Percentiles rank a stretch among this genome's conserved stretches.
Conservation (phyloP, 192 early-diverging fungal species). For the Dissophora ornata region DNA sequence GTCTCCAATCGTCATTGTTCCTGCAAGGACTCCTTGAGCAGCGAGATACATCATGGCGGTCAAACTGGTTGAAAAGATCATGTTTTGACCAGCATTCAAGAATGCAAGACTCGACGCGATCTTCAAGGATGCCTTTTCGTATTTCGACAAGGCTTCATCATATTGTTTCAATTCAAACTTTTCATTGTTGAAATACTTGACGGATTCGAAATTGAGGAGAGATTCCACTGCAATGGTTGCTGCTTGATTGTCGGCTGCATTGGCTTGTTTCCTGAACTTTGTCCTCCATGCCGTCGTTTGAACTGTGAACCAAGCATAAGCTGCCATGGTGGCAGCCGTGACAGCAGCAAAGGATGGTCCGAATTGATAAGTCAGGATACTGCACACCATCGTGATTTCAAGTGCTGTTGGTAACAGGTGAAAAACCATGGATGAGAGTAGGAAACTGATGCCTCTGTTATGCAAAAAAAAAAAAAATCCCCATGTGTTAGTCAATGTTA, state of each 20-base stretch:
- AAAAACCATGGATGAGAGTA: slow-evolving; percentile 95
- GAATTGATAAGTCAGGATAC: slow-evolving; percentile 81
- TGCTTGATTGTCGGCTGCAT: slow-evolving; percentile 95
- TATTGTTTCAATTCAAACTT: slow-evolving; percentile 90
- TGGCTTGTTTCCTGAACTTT: slow-evolving; percentile 90
- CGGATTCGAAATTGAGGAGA: slow-evolving; percentile 97
- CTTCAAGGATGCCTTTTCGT: slow-evolving; percentile 94
- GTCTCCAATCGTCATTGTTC: slow-evolving; percentile 93
- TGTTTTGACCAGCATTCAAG: slow-evolving; percentile 95
- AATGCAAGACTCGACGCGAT: slow-evolving; percentile 88
- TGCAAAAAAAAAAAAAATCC: background rate
- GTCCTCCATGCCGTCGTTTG: slow-evolving; percentile 92
- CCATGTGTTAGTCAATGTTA: background rate
- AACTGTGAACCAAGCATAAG: slow-evolving; percentile 90
- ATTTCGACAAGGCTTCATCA: slow-evolving; percentile 87
- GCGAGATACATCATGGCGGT: slow-evolving; percentile 98
- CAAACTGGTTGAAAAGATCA: slow-evolving; percentile 93
- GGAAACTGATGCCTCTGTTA: slow-evolving; percentile 94
- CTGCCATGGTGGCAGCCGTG: slow-evolving; percentile 72
- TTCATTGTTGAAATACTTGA: slow-evolving; percentile 95
- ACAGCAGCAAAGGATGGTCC: slow-evolving; percentile 66
- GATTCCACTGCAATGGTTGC: slow-evolving; percentile 95
- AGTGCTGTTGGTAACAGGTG: slow-evolving; percentile 94
- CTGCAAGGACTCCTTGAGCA: slow-evolving; percentile 82
- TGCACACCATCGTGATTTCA: slow-evolving; percentile 96